Conservation (phyloP, 345 rosid genomes). For the Pugionium cornutum region DNA sequence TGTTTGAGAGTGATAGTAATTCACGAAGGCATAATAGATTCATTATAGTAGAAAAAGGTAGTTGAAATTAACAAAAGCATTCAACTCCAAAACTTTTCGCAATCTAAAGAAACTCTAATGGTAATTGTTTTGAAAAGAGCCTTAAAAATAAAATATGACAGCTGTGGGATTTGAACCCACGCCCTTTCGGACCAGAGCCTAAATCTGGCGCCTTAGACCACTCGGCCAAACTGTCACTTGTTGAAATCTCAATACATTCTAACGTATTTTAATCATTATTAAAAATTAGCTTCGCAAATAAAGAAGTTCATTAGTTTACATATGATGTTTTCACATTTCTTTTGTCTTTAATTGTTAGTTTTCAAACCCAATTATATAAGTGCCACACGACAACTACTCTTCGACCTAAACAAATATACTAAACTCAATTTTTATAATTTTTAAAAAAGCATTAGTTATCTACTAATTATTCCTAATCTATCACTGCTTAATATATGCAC, state of each 20-base stretch:
- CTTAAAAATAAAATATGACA: slow-evolving; percentile 42
- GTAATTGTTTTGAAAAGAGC: too few species aligned
- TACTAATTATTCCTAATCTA: slow-evolving; percentile 15
- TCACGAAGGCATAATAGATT: not conserved
- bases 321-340: not conserved
- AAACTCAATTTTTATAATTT: slow-evolving; percentile 13
- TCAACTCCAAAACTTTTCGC: slow-evolving; percentile 25
- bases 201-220: slow-evolving; percentile 99
- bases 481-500: slow-evolving; percentile 13
- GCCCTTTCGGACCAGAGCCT: slow-evolving; percentile 99
- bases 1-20: not conserved
- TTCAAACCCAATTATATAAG: not conserved
- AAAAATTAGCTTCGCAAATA: not conserved
- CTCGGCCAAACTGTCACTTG: slow-evolving; percentile 93
- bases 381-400: slow-evolving; percentile 39
- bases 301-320: not conserved
- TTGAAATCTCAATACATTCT: too few species aligned
- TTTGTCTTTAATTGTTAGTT: too few species aligned
- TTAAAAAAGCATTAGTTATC: not conserved
- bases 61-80: slow-evolving; percentile 11
- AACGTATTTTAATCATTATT: too few species aligned
- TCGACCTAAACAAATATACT: slow-evolving; percentile 35
- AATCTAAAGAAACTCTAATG: slow-evolving; percentile 23
- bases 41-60: not conserved
- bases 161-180: slow-evolving; percentile 99